Base-by-base conservation (phyloP, 75 land plant genomes). In the Cunninghamia lanceolata region DNA sequence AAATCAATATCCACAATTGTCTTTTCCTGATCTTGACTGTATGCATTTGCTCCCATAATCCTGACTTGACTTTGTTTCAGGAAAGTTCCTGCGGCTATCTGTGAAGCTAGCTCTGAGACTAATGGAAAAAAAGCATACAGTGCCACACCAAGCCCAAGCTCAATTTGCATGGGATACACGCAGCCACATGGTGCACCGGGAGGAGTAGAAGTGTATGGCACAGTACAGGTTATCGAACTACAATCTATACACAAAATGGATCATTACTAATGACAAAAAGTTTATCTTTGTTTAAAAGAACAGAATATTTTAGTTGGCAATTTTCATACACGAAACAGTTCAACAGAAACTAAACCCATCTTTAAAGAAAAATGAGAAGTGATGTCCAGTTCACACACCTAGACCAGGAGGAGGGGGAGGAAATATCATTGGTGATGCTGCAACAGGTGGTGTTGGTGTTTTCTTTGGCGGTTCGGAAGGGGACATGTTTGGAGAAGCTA, bases 11-110 rank as follows among this genome's bases (percentile, higher is more conserved):
- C 89, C 85, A 94, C 94, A 75, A 86, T 85, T 8, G 95, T 91
- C 71, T 91, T 88, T 28, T 95, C 91, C 68, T 85, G 93, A 75
- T 90, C 85, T 63, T 95, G 91, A 76, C 87, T 91, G 30, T 88
- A 93, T 68, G 97, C 93, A 89, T 94, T 89, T 59, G 99, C 99
- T 43, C 96, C 99, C 88, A 92, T 92, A 47, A 97, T 90, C 43
- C 96, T 90, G 34, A 97, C 99, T 87, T 97, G 99, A 71, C 92
- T 92, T 74, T 82, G 91, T 75, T 90, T 85, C 54, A 97, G 87
- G 34, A 68, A 82, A 47, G 89, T 78, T 70, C 95, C 91, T 5
- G 87, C 82, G 15, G 97, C 95, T 53, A 97, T 89, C 87, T 97
- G 95, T 84, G 83, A 17, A 3, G 99, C 95, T n/a, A 97, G 93